A percentile compares a stretch with the other conserved stretches of the same genome.
Conservation (phyloP, 495 filamentous ascomycete species). For the Umbilicaria muhlenbergii region DNA sequence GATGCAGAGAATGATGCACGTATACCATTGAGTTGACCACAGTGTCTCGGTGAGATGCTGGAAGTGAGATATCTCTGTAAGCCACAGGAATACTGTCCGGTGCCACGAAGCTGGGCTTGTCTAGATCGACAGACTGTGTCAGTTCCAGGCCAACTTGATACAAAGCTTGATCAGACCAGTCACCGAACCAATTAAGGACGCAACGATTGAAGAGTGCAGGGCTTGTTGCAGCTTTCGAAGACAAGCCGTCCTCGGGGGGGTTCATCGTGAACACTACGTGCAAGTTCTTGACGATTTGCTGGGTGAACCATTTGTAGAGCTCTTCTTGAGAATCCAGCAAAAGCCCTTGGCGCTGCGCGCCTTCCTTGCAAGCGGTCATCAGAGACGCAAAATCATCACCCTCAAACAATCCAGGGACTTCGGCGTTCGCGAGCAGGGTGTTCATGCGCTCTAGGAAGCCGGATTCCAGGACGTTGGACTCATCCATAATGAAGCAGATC, state of each 20-base stretch:
- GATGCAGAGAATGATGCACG: constrained; percentile 84
- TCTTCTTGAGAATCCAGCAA: constrained; percentile 95
- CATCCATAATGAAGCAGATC: constrained; percentile 99
- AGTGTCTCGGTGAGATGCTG: constrained; percentile 75
- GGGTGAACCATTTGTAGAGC: constrained; percentile 98
- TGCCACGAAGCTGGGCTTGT: constrained; percentile 68
- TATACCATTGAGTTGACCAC: constrained; percentile 98
- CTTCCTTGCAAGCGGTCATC: constrained; percentile 98
- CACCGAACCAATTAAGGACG: constrained; percentile 98
- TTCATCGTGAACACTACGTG: constrained; percentile 99
- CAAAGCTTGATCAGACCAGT: constrained; percentile 97
- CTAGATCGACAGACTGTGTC: constrained; percentile 87
- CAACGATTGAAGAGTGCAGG: constrained; percentile 97
- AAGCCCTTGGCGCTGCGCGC: constrained; percentile 87
- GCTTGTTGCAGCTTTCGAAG: constrained; percentile 91
- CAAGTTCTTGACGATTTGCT: constrained; percentile 96
- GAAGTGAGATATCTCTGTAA: constrained; percentile 69
- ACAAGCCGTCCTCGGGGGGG: constrained; percentile 88
- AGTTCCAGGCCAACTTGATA: constrained; percentile 96
- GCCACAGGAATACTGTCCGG: constrained; percentile 86
- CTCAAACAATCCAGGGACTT: constrained; percentile 95
- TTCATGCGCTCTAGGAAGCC: constrained; percentile 99
- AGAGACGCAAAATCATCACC: constrained; percentile 89
- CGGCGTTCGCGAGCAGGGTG: constrained; percentile 90
- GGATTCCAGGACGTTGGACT: constrained; percentile 95